A percentile compares a stretch with the other conserved stretches of the same genome.
Conservation (phyloP, 164 flowering plant genomes). For the grape (Vitis vinifera) region DNA sequence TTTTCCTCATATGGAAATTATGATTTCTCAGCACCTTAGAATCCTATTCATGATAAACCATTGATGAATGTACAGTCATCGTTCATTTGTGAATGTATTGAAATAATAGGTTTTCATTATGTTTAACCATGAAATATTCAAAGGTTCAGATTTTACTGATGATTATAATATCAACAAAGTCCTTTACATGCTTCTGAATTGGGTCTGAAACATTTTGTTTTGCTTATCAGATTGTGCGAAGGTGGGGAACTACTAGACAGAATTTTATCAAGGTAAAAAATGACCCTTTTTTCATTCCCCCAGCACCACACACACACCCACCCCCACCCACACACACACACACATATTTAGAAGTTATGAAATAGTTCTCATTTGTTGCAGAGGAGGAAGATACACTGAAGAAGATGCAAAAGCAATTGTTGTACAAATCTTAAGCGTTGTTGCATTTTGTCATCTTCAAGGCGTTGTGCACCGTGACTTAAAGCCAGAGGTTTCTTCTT, state of each 20-base stretch:
- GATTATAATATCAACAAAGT: too few relatives aligned
- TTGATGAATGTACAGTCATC: too few relatives aligned
- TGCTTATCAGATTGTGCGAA: slow-evolving; percentile 76
- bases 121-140: too few relatives aligned
- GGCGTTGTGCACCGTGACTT: slow-evolving; percentile 94
- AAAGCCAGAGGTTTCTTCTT: slow-evolving; percentile 73
- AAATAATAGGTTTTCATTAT: too few relatives aligned
- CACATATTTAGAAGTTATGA: too few relatives aligned
- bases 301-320: fast-evolving
- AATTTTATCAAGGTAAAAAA: slow-evolving; percentile 75
- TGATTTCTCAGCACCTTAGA: background rate
- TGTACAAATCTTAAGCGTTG: slow-evolving; percentile 71
- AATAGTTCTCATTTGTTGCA: slow-evolving; percentile 23
- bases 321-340: too few relatives aligned
- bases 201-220: slow-evolving; percentile 7
- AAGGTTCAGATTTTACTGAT: too few relatives aligned
- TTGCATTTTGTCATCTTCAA: slow-evolving; percentile 90
- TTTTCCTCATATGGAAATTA: background rate
- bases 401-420: slow-evolving; percentile 76
- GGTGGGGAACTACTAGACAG: slow-evolving; percentile 95
- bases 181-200: background rate
- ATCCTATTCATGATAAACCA: too few relatives aligned
- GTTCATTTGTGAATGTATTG: too few relatives aligned
- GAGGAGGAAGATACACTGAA: slow-evolving; percentile 80
- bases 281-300: background rate